Evolutionary conservation across 2,329 filamentous ascomycete species (phyloP), one percentile per base, ranked within the genome.

Genomic region (Diaporthe humulicola): DNA sequence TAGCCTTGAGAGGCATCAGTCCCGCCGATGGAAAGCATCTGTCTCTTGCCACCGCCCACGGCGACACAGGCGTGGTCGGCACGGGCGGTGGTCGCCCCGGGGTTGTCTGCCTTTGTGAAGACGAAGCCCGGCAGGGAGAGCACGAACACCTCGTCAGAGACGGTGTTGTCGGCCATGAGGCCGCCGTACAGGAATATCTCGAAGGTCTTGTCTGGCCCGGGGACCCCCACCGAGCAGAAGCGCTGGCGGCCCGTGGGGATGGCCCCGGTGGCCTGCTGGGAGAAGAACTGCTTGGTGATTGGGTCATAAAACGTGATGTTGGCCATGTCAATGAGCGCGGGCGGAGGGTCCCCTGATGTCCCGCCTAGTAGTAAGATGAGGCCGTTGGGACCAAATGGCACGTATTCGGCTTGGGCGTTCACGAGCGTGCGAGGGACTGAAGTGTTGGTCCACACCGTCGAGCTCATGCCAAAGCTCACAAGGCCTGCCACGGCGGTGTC

Each of bases 1-100:
- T 77, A 78, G 4, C 75, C 76, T 25, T 77, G 75, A 42, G 76
- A 78, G 30, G 78, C 79, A 54, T 83, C 80, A 10, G 78, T 77
- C 8, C 85, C 85, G 28, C 85, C 85, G 14, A 84, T 76, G 25
- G 81, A 81, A 2, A 87, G 72, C 84, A 87, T 83, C 75, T 86
- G 85, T 30, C 84, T 77, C 19, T 77, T 76, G 7, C 77, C 77
- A 12, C 79, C 78, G 10, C 83, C 83, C 28, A 85, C 79, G 5
- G 84, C 77, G 6, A 79, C 79, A 74, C 85, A 86, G 4, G 78
- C 77, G 38, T 84, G 83, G 45, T 82, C 80, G 15, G 79, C 78
- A 6, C 81, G 81, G 4, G 71, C 60, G 14, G 77, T 77, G 3
- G 79, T 79, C 0, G 79, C 78, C 22, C 64, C 64, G 7, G 77